Evolutionary conservation across 2,329 filamentous ascomycete species (phyloP).

Genomic region (Apiospora aurea): DNA sequence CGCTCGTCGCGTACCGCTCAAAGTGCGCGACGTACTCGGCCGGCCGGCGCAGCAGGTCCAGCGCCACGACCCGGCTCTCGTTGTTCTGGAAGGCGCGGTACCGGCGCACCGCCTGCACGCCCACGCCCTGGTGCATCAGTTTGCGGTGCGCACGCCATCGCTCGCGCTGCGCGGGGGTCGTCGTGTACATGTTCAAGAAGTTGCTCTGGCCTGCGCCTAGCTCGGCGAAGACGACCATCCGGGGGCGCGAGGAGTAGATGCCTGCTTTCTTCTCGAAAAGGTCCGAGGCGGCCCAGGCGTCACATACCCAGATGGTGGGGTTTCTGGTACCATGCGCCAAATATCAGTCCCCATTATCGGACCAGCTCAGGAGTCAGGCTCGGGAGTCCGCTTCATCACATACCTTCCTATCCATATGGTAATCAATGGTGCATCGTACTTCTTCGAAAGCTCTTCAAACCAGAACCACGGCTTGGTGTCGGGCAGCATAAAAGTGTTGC

Average conservation of each 20-base stretch:
- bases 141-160: slow-evolving; percentile 54
- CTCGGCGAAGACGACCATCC: slow-evolving; percentile 56
- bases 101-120: slow-evolving; percentile 61
- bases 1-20: slow-evolving; percentile 60
- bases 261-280: slow-evolving; percentile 61
- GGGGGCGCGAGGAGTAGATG: slow-evolving; percentile 58
- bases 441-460: slow-evolving; percentile 60
- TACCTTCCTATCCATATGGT: slow-evolving; percentile 63
- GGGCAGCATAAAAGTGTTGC: slow-evolving; percentile 63
- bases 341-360: not conserved
- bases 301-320: slow-evolving; percentile 56
- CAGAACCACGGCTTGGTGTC: slow-evolving; percentile 64
- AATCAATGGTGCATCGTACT: slow-evolving; percentile 56
- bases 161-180: slow-evolving; percentile 47
- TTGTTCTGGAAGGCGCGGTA: slow-evolving; percentile 63
- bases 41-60: slow-evolving; percentile 53
- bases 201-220: slow-evolving; percentile 52
- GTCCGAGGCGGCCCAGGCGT: slow-evolving; percentile 58
- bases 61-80: slow-evolving; percentile 63
- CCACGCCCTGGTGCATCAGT: slow-evolving; percentile 59
- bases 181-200: slow-evolving; percentile 52
- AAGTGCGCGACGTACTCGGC: slow-evolving; percentile 59
- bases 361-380: too few relatives aligned
- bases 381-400: slow-evolving; percentile 21
- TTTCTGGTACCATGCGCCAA: slow-evolving; percentile 36